These are phyloP conservation scores for Canariomyces notabilis DNA, from an alignment of 2,329 filamentous ascomycete genomes.

Conservation along the genomic window DNA sequence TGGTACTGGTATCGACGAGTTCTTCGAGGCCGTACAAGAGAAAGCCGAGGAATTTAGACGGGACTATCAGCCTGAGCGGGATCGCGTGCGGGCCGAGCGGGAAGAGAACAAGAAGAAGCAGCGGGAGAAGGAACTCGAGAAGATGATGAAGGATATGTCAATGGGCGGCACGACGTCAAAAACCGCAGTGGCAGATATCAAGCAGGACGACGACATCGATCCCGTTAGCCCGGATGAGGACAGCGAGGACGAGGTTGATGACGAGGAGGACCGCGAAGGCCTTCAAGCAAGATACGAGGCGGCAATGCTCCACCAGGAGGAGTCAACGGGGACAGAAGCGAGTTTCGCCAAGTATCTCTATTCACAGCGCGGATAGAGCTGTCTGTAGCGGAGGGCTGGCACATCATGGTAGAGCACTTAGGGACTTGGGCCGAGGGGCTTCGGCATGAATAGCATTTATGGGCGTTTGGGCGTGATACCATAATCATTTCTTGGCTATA, in stretches of 20 bases:
- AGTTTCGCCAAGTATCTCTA: constrained; percentile 59
- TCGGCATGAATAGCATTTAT: constrained; percentile 18
- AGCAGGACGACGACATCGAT: constrained; percentile 39
- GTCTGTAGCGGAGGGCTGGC: constrained; percentile 22
- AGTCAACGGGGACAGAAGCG: constrained; percentile 49
- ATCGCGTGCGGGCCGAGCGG: constrained; percentile 68
- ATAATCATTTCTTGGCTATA: constrained; percentile 8
- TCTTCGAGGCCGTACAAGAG: constrained; percentile 81
- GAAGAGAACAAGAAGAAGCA: constrained; percentile 67
- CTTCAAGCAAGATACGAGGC: constrained; percentile 73
- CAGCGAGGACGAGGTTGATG: constrained; percentile 55
- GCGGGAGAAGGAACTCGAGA: constrained; percentile 77
- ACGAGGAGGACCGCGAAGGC: constrained; percentile 58
- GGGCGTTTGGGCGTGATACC: constrained; percentile 28
- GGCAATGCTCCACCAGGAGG: constrained; percentile 58
- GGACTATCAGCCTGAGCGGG: constrained; percentile 89
- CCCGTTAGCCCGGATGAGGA: constrained; percentile 45
- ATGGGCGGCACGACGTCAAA: constrained; percentile 33
- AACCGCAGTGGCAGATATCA: constrained; percentile 27
- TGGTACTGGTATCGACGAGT: constrained; percentile 85
- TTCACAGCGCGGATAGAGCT: constrained; percentile 30
- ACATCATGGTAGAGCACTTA: not conserved
- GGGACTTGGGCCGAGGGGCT: not conserved
- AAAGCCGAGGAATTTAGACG: constrained; percentile 84
- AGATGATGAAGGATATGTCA: constrained; percentile 91